Conservation (phyloP, 2,329 filamentous ascomycete genomes). For the Microcera coccophila region DNA sequence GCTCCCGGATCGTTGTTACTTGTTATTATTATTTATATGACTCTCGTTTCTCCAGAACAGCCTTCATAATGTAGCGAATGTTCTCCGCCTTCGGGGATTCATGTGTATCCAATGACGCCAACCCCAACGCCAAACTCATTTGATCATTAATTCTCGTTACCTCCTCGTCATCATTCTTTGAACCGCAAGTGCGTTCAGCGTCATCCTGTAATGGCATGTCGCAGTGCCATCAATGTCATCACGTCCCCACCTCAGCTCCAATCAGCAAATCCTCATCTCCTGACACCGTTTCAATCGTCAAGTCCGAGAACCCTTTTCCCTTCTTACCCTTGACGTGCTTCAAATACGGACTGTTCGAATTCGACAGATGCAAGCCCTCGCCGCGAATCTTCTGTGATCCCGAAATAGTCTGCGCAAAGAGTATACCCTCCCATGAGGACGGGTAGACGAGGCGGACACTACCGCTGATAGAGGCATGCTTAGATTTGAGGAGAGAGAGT, state of each 20-base stretch:
- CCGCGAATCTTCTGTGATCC: slow-evolving; percentile 41
- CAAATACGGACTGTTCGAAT: slow-evolving; percentile 30
- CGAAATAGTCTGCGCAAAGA: slow-evolving; percentile 38
- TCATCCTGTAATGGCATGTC: too few species aligned
- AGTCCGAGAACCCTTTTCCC: slow-evolving; percentile 36
- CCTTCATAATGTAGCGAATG: too few species aligned
- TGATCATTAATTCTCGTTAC: background rate
- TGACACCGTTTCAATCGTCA: slow-evolving; percentile 31
- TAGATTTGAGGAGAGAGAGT: slow-evolving; percentile 36
- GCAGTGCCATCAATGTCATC: too few species aligned
- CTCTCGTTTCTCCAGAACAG: too few species aligned
- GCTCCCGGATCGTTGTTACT: too few species aligned
- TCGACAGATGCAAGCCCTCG: slow-evolving; percentile 38
- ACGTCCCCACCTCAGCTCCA: slow-evolving; percentile 12
- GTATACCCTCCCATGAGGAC: slow-evolving; percentile 45
- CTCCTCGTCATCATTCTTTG: too few species aligned
- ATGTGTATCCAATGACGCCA: background rate
- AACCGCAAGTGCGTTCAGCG: too few species aligned
- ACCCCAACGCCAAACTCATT: background rate
- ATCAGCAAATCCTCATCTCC: slow-evolving; percentile 28
- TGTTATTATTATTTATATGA: too few species aligned
- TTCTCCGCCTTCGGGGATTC: too few species aligned
- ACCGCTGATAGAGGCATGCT: slow-evolving; percentile 45
- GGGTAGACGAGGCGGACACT: slow-evolving; percentile 44
- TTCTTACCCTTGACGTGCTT: slow-evolving; percentile 38